Base-by-base conservation (phyloP, 1,284 basidiomycete genomes). In the Bondarzewia mesenterica region DNA sequence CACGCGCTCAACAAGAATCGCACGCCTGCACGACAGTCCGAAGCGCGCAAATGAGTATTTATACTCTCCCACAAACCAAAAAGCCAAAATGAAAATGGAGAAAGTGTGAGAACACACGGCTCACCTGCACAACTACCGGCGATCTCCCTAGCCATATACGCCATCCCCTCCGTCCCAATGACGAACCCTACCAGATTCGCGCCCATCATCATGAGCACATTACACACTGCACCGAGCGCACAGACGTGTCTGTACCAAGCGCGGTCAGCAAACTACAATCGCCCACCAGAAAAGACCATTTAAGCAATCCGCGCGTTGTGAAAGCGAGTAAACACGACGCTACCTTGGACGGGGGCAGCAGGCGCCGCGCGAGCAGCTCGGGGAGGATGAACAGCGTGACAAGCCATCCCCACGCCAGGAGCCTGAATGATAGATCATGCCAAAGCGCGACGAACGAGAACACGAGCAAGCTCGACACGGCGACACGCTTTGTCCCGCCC, bases 371-470 rank as follows among this genome's bases (percentile, higher is more conserved):
- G 2, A 79, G 51, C 16, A 96, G 61, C 64, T 99, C 95, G 0
- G 95, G 95, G 1, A 94, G 56, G 50, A 99, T 84, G 64, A 99
- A 97, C 38, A 96, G 60, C 57, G 82, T 89, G 48, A 96, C 78
- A 8, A 97, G 82, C 95, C 95, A 99, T 1, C 95, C 95, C 96
- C 96, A 99, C 0, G 91, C 84, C 0, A 99, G 73, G 5, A 99
- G 74, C 42, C 78, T 78, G 64, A 96, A 85, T 0, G 87, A 88
- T 0, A 99, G 73, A 62, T 98, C 95, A 60, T 99, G 95, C 96
- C 96, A 99, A 14, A 99, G 70, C 0, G 96, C 96, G n/a, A 98
- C 95, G 62, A 99, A 99, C 0, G 94, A 89, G 71, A 99, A 99
- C 25, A 97, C 83, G 16, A 96, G 68, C 5, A 87, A 55, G 0